These are phyloP conservation scores for Alternaria metachromatica DNA, from an alignment of 2,329 filamentous ascomycete species.

Conservation along the genomic window DNA sequence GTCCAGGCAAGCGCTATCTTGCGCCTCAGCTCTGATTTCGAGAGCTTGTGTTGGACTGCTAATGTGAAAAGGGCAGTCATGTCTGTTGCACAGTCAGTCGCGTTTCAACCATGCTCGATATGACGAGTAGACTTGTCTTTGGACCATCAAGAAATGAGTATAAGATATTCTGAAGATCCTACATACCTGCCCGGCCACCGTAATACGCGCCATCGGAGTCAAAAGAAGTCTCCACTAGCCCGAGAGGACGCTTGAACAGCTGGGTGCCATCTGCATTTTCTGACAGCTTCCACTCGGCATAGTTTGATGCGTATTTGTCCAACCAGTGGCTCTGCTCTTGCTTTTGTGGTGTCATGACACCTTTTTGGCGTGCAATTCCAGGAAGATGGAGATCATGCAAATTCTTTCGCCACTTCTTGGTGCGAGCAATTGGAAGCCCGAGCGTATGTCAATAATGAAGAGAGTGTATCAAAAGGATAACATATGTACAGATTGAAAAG, in stretches of 20 bases:
- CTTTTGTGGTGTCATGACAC: neutral
- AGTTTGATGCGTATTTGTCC: conserved; percentile 47
- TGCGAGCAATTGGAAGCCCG: neutral
- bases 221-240: conserved; percentile 54
- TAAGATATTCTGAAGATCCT: neutral
- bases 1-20: conserved; percentile 51
- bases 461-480: neutral
- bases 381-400: neutral
- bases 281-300: conserved; percentile 46
- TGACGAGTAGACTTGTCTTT: neutral
- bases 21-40: conserved; percentile 36
- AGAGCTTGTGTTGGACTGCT: conserved; percentile 42
- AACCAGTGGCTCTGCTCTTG: conserved; percentile 44
- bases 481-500: neutral
- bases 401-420: neutral
- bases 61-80: conserved; percentile 50
- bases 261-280: conserved; percentile 16
- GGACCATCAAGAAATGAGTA: neutral
- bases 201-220: conserved; percentile 53
- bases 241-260: conserved; percentile 48
- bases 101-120: neutral
- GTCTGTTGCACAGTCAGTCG: conserved; percentile 31
- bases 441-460: neutral
- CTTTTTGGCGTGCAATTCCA: neutral
- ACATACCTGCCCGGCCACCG: conserved; percentile 50